Base-by-base conservation (phyloP, 2,329 filamentous ascomycete genomes). In the Colletotrichum acutatum region DNA sequence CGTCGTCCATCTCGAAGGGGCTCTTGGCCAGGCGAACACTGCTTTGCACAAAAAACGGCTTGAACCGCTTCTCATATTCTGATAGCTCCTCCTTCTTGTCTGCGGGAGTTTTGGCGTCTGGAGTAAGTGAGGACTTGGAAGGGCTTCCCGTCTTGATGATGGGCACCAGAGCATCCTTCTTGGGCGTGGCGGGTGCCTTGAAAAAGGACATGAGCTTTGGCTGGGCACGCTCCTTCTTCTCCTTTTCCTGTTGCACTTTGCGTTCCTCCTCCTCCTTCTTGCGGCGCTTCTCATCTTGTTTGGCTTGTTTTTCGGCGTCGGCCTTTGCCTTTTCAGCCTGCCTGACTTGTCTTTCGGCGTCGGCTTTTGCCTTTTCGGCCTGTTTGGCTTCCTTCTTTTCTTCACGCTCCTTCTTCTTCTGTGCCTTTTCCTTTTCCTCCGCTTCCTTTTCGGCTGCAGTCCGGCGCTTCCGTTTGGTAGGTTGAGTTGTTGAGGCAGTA, bases 41-140 rank as follows among this genome's bases (percentile, higher is more conserved):
- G 3, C 91, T 87, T 71, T 94, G 93, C 58, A 97, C 79, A 74
- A 93, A 95, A 81, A 98, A 98, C 0, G 94, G 91, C 37, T 95
- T 89, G 78, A 98, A 98, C 46, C 88, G 85, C 76, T 90, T 91
- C 22, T 93, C 85, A 76, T 94, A 95, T 57, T 90, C 87, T 0
- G 89, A 87, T 28, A 82, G 76, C 8, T 75, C 34, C 28, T 79
- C 77, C 52, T 77, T 75, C 22, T 76, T 68, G 3, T 69, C 22
- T 11, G 75, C 67, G 11, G 71, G 72, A 16, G 72, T 5, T 77
- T 80, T 57, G 5, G 26, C 22, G 9, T 61, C 54, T 71, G n/a
- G 75, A 64, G 12, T 73, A 9, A 56, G 26, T 8, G 60, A 8
- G 1, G 22, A 12, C 22, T 62, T 71, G 22, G 24, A 56, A 9